Percentiles rank a stretch among this genome's conserved stretches.
These are phyloP conservation scores for Peniophora sp. DNA, from an alignment of 1,284 basidiomycete species.

Conservation along the genomic window DNA sequence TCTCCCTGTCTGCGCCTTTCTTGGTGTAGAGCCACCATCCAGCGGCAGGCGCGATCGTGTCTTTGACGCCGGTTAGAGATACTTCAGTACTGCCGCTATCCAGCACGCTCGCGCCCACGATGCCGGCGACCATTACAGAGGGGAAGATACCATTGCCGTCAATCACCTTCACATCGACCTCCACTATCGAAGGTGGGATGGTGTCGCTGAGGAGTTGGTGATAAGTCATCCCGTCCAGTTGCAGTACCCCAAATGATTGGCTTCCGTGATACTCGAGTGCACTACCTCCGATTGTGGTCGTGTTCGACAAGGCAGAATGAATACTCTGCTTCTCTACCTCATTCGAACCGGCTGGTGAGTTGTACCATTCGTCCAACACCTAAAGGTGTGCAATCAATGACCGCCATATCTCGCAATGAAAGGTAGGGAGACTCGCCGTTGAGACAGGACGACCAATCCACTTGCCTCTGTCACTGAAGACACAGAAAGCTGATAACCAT, in stretches of 20 bases:
- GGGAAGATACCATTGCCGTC: constrained; percentile 25
- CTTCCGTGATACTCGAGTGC: too few relatives aligned
- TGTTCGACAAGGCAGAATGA: background rate
- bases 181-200: constrained; percentile 9
- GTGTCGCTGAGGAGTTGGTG: background rate
- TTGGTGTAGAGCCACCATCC: background rate
- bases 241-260: too few relatives aligned
- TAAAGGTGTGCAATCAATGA: too few relatives aligned
- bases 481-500: constrained; percentile 33
- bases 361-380: too few relatives aligned
- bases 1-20: constrained; percentile 1
- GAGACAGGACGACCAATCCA: too few relatives aligned
- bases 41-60: background rate
- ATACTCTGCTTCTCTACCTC: background rate
- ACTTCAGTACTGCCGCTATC: background rate
- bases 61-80: background rate
- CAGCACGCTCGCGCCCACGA: constrained; percentile 18
- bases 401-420: too few relatives aligned
- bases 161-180: constrained; percentile 28
- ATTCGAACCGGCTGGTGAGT: background rate
- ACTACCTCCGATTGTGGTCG: too few relatives aligned
- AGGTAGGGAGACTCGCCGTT: too few relatives aligned
- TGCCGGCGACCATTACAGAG: constrained; percentile 32
- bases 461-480: constrained; percentile 12
- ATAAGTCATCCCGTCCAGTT: too few relatives aligned